Evolutionary conservation across 106 monocot genomes (phyloP), one percentile per base, ranked within the genome.

Genomic region (Dendrobium huoshanense): DNA sequence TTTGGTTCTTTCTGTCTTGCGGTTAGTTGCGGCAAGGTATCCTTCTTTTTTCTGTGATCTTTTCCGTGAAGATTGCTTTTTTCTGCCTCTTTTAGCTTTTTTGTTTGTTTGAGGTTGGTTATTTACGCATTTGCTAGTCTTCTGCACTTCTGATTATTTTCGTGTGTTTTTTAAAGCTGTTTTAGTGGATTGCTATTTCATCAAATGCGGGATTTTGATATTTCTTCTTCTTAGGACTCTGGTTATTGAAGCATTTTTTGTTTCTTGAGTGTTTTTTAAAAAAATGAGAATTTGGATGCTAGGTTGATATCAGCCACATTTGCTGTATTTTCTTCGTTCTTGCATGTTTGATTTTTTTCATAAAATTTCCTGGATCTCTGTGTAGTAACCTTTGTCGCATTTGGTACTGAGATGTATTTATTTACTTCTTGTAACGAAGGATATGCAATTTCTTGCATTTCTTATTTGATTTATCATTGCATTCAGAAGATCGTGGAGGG

Each of bases 1-100:
- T 33, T 13, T 70, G 70, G n/a, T 70, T 70, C 37, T 37, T 37
- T 70, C 17, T 61, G 11, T 70, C 70, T 70, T 37, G 16, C 70
- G 70, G 15, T 13, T 37, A 70, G 70, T 70, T 70, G 16, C 70
- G 37, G 70, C 70, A 37, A 70, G 70, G 70, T 37, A 70, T 70
- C 29, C 15, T 37, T 37, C 33, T 22, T 9, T 70, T 37, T 70
- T 22, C 0, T n/a, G 33, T 70, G 1, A 1, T 70, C 1, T 70
- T 0, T 70, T 70, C 37, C 70, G 33, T 61, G 61, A 61, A 19
- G 0, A 4, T 61, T 61, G 61, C 22, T 15, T 5, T 16, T 58
- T 58, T 58, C 58, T 54, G 54, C 0, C 54, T 54, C 54, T 16
- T 54, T 54, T 54, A 16, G 13, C 16, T 37, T 48, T 48, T 48